Evolutionary conservation across 1,139 yeast species (phyloP).

Genomic region (Nakaseomyces kungkrabaensis): DNA sequence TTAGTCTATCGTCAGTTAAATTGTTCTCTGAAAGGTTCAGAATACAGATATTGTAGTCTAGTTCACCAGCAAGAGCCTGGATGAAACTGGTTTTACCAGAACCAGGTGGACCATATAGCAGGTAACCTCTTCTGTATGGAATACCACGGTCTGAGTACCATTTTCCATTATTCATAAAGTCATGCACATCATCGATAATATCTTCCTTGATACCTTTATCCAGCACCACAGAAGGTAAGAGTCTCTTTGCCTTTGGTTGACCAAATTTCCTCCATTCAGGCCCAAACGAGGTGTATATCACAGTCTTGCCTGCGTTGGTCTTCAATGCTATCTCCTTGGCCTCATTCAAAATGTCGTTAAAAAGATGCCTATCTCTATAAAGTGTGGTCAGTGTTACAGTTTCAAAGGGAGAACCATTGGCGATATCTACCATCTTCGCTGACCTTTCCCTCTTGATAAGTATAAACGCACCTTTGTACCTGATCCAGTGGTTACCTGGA

Average conservation of each 20-base stretch:
- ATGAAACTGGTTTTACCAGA: conserved; percentile 93
- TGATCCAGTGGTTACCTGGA: conserved; percentile 85
- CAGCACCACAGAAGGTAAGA: conserved; percentile 74
- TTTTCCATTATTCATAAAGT: conserved; percentile 65
- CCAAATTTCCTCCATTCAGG: conserved; percentile 99
- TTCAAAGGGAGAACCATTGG: conserved; percentile 90
- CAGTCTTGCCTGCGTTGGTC: conserved; percentile 88
- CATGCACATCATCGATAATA: conserved; percentile 63
- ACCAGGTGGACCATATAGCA: conserved; percentile 96
- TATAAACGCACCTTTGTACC: conserved; percentile 82
- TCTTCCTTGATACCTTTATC: conserved; percentile 63
- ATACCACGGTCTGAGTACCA: conserved; percentile 97
- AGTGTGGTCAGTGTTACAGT: conserved; percentile 87
- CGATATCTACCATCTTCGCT: conserved; percentile 79
- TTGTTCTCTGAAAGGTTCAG: conserved; percentile 83
- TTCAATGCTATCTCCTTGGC: conserved; percentile 78
- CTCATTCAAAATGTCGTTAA: conserved; percentile 65
- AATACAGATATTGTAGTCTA: conserved; percentile 91
- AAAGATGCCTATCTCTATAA: conserved; percentile 66
- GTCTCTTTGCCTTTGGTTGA: conserved; percentile 81
- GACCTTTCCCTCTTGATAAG: conserved; percentile 83
- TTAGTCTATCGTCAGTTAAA: conserved; percentile 85
- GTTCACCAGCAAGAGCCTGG: conserved; percentile 92
- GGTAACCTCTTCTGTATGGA: conserved; percentile 91
- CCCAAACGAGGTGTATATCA: conserved; percentile 88